A percentile compares a stretch with the other conserved stretches of the same genome.
These are phyloP conservation scores for Mortierella sp. DNA, from an alignment of 371 early-diverging fungal genomes.

Conservation along the genomic window DNA sequence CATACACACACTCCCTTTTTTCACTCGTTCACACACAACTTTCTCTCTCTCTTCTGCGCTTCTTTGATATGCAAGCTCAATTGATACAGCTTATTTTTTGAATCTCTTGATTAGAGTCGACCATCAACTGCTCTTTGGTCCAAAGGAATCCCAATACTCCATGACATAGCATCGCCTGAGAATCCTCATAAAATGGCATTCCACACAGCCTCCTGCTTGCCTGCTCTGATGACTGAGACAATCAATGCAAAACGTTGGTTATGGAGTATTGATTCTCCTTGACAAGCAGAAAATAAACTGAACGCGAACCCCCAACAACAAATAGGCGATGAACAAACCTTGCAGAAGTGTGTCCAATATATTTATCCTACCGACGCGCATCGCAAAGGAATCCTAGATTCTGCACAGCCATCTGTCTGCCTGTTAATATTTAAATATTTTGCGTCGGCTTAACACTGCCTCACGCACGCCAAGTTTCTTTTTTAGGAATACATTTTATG, in stretches of 20 bases:
- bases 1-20: too few relatives aligned
- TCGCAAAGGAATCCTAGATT: background rate
- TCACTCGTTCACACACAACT: too few relatives aligned
- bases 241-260: too few relatives aligned
- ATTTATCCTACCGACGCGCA: background rate
- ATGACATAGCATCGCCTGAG: background rate
- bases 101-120: slow-evolving; percentile 1
- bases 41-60: too few relatives aligned
- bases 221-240: background rate
- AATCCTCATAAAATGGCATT: background rate
- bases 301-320: background rate
- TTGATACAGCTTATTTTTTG: background rate
- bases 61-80: too few relatives aligned
- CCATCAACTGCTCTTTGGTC: background rate
- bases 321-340: background rate
- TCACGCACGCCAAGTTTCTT: background rate
- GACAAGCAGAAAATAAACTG: too few relatives aligned
- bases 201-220: background rate
- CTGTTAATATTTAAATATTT: background rate
- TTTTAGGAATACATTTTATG: too few relatives aligned
- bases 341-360: background rate
- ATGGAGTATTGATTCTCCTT: too few relatives aligned
- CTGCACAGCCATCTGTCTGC: background rate
- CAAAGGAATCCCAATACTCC: background rate
- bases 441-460: background rate